These are phyloP conservation scores for Cystofilobasidium macerans DNA, from an alignment of 768 basidiomycete genomes.

Conservation along the genomic window DNA sequence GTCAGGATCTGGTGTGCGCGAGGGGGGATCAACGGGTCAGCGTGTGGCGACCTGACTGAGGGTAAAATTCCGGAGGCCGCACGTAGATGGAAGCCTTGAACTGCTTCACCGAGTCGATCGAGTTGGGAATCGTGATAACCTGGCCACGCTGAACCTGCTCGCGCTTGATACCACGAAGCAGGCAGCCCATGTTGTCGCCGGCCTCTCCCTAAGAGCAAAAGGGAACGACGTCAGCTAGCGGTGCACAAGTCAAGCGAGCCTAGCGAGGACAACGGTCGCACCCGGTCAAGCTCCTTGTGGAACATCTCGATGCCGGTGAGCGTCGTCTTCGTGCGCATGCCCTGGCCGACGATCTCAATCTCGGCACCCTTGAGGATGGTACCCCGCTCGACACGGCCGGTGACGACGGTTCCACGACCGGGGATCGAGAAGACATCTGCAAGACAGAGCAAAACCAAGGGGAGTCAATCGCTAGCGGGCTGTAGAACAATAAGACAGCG, in stretches of 20 bases:
- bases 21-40: neutral
- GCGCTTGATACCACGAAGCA: conserved; percentile 92
- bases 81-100: conserved; percentile 85
- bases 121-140: conserved; percentile 74
- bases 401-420: conserved; percentile 94
- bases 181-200: conserved; percentile 97
- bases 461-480: neutral
- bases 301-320: conserved; percentile 99
- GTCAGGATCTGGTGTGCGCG: conserved; percentile 54
- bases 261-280: conserved; percentile 38
- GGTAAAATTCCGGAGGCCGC: neutral
- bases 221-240: neutral
- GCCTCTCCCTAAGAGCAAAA: conserved; percentile 61
- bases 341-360: conserved; percentile 83
- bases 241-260: neutral
- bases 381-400: conserved; percentile 91
- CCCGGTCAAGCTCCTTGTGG: conserved; percentile 96
- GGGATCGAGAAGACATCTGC: conserved; percentile 89
- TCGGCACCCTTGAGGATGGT: conserved; percentile 80
- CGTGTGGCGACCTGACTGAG: conserved; percentile 39
- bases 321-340: conserved; percentile 68
- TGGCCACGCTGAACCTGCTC: conserved; percentile 91
- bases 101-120: conserved; percentile 87
- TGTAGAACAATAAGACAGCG: neutral
- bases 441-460: neutral